These are phyloP conservation scores for Spergularia bocconei DNA, from an alignment of 148 eudicot genomes.

Conservation along the genomic window DNA sequence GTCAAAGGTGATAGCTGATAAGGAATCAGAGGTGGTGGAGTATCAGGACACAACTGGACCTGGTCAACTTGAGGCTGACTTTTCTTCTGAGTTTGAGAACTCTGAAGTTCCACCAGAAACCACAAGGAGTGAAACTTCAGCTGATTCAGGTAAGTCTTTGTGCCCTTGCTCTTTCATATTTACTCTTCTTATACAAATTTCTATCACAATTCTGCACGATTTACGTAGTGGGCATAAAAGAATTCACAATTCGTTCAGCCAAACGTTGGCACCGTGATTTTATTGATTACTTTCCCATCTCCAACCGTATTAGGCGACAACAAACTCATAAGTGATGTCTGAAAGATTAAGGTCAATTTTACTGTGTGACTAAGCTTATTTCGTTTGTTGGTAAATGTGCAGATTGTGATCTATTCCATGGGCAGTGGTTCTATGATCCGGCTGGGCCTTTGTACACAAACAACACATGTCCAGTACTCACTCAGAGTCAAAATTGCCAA, in stretches of 20 bases:
- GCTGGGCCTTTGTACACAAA: slow-evolving; percentile 75
- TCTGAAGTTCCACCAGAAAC: neutral
- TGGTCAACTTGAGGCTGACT: neutral
- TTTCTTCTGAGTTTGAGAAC: neutral
- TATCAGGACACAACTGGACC: slow-evolving; percentile 12
- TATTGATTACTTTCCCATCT: neutral
- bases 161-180: neutral
- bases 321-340: neutral
- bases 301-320: neutral
- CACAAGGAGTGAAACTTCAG: slow-evolving; percentile 13
- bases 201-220: too few species aligned
- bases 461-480: slow-evolving; percentile 71
- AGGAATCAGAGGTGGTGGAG: neutral
- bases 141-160: slow-evolving; percentile 27
- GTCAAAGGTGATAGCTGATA: neutral
- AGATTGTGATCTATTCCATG: slow-evolving; percentile 83
- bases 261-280: neutral
- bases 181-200: neutral
- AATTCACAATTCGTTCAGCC: neutral
- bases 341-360: neutral
- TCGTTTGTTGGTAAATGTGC: slow-evolving; percentile 9
- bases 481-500: slow-evolving; percentile 90
- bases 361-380: neutral
- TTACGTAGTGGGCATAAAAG: neutral
- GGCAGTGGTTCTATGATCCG: slow-evolving; percentile 69